Percentiles rank a stretch among this genome's conserved stretches.
These are phyloP conservation scores for Spencermartinsiella europaea DNA, from an alignment of 805 yeast genomes.

Conservation along the genomic window DNA sequence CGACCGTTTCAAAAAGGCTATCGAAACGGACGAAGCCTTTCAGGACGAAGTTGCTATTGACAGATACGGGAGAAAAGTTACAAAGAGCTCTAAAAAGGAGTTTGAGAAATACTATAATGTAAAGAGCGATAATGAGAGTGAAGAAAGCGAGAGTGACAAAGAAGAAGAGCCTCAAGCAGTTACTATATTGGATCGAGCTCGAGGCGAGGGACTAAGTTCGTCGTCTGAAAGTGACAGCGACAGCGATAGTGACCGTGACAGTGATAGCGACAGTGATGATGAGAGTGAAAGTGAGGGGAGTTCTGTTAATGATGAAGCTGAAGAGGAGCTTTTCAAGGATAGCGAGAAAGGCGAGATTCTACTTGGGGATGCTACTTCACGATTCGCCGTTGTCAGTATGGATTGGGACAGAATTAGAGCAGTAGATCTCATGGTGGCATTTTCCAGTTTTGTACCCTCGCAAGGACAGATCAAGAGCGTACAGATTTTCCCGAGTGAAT, in stretches of 20 bases:
- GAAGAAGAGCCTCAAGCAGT: constrained; percentile 15
- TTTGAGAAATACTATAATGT: constrained; percentile 64
- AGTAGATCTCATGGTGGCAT: constrained; percentile 82
- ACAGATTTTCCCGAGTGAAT: constrained; percentile 67
- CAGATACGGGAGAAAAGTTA: constrained; percentile 76
- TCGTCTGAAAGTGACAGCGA: constrained; percentile 11
- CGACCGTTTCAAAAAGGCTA: constrained; percentile 72
- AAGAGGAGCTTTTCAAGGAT: constrained; percentile 18
- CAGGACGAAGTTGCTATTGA: constrained; percentile 60
- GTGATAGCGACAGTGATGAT: constrained; percentile 14
- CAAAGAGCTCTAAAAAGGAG: constrained; percentile 42
- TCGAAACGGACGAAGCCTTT: constrained; percentile 54
- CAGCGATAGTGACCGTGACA: constrained; percentile 10
- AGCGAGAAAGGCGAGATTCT: constrained; percentile 54
- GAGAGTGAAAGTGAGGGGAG: constrained; percentile 7
- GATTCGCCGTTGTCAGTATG: constrained; percentile 88
- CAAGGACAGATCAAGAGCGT: constrained; percentile 67
- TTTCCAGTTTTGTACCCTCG: constrained; percentile 75
- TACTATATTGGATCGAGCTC: constrained; percentile 29
- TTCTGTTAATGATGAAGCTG: constrained; percentile 16
- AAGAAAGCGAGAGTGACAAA: constrained; percentile 28
- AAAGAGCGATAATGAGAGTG: constrained; percentile 35
- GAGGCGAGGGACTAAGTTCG: constrained; percentile 31
- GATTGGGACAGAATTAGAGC: constrained; percentile 97
- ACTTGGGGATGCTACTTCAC: constrained; percentile 75